Percentiles rank a stretch among this genome's conserved stretches.
These are phyloP conservation scores for Phlyctochytrium planicorne DNA, from an alignment of 192 early-diverging fungal species.

Conservation along the genomic window DNA sequence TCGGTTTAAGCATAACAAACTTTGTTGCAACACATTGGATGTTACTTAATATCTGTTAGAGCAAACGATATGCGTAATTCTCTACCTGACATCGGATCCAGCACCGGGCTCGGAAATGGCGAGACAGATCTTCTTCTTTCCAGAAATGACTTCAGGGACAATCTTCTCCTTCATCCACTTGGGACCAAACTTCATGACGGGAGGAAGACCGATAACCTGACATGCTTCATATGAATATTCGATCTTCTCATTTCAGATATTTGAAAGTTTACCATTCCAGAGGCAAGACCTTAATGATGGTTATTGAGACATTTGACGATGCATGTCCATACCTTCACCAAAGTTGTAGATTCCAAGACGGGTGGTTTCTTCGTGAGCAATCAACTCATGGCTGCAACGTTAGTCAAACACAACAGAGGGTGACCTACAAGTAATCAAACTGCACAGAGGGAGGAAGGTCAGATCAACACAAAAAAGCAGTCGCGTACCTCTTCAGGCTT, in stretches of 20 bases:
- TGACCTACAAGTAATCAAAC: conserved; percentile 54
- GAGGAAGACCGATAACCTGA: conserved; percentile 47
- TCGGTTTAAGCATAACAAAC: conserved; percentile 42
- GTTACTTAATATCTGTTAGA: neutral
- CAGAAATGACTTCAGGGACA: conserved; percentile 39
- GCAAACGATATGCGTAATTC: neutral
- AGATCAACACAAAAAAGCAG: neutral
- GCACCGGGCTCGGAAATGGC: conserved; percentile 50
- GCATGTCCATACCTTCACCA: conserved; percentile 25
- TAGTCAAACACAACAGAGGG: neutral
- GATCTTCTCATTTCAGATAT: neutral
- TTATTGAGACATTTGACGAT: neutral
- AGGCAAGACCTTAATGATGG: conserved; percentile 10
- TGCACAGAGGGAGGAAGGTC: too few species aligned
- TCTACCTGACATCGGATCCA: conserved; percentile 28
- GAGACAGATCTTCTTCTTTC: conserved; percentile 52
- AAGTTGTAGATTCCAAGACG: conserved; percentile 35
- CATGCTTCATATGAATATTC: conserved; percentile 7
- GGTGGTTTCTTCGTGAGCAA: conserved; percentile 43
- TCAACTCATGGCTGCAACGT: conserved; percentile 28
- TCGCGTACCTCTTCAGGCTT: conserved; percentile 33
- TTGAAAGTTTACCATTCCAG: conserved; percentile 20
- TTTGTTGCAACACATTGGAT: conserved; percentile 46
- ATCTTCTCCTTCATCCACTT: conserved; percentile 44
- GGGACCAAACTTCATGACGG: conserved; percentile 46